Conservation (phyloP, 148 eudicot species). For the Silene conica region DNA sequence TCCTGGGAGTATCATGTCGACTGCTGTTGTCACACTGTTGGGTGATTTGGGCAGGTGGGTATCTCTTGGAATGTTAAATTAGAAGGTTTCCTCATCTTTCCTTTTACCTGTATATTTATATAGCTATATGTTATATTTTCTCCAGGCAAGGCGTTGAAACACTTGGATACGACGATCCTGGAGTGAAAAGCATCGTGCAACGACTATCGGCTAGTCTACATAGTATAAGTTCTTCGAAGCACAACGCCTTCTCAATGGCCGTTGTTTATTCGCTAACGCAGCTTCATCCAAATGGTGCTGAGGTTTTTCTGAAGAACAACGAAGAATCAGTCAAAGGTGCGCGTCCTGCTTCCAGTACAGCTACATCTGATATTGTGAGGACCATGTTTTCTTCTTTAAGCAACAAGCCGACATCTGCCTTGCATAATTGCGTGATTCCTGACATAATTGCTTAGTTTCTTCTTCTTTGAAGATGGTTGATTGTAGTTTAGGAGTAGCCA, state of each 20-base stretch:
- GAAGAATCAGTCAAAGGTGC: constrained; percentile 7
- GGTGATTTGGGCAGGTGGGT: constrained; percentile 71
- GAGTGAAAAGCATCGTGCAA: constrained; percentile 42
- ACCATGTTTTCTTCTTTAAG: constrained; percentile 20
- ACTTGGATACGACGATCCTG: constrained; percentile 44
- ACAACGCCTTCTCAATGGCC: constrained; percentile 7
- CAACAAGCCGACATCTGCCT: constrained; percentile 17
- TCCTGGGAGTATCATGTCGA: constrained; percentile 22
- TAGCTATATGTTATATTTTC: not conserved
- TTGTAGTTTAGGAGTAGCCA: not conserved
- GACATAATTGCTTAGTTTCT: not conserved
- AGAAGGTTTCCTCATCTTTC: not conserved
- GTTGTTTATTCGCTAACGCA: constrained; percentile 20
- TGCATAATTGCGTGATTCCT: constrained; percentile 1
- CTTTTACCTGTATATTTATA: not conserved
- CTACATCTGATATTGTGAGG: constrained; percentile 11
- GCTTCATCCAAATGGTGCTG: constrained; percentile 24
- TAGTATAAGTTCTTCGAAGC: constrained; percentile 20
- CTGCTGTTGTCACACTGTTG: constrained; percentile 44
- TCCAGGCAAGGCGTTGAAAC: constrained; percentile 57
- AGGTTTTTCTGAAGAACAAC: constrained; percentile 15
- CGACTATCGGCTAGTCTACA: constrained; percentile 32
- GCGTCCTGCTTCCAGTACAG: constrained; percentile 2
- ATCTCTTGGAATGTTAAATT: not conserved
- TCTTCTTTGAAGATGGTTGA: not conserved